A percentile compares a stretch with the other conserved stretches of the same genome.
Evolutionary conservation across 768 basidiomycete species (phyloP).

Genomic region (Tulasnella sp.): DNA sequence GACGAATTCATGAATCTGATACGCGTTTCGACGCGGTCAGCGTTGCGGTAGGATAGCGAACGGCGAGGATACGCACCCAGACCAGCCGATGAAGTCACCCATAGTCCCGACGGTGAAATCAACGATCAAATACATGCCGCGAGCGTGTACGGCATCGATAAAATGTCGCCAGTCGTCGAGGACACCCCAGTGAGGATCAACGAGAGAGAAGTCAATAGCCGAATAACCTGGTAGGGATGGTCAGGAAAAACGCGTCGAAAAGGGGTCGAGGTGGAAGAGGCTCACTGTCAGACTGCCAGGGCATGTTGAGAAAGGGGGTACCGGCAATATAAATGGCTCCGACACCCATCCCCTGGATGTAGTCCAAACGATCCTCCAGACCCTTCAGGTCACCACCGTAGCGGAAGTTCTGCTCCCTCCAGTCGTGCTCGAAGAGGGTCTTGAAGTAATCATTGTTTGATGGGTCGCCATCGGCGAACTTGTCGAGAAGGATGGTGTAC

Average conservation of each 20-base stretch:
- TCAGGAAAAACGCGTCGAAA: not conserved
- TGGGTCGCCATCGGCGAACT: constrained; percentile 89
- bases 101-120: constrained; percentile 95
- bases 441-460: constrained; percentile 82
- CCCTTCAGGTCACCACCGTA: constrained; percentile 84
- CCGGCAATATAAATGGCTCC: constrained; percentile 81
- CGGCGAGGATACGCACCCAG: constrained; percentile 49
- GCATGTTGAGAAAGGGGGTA: constrained; percentile 86
- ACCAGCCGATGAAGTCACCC: constrained; percentile 73
- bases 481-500: constrained; percentile 79
- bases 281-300: constrained; percentile 95
- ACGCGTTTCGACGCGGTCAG: not conserved
- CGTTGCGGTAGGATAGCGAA: not conserved
- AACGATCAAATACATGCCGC: constrained; percentile 82
- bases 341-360: constrained; percentile 81
- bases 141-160: constrained; percentile 63
- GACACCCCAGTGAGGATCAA: constrained; percentile 89
- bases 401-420: constrained; percentile 77
- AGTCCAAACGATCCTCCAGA: constrained; percentile 61
- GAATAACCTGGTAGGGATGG: constrained; percentile 59
- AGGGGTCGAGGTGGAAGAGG: not conserved
- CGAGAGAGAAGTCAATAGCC: constrained; percentile 75
- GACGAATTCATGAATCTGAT: constrained; percentile 62
- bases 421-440: constrained; percentile 70
- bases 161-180: constrained; percentile 63